phyloP scores from a whole-genome alignment of 345 rosid genomes.

The Populus nigra region DNA sequence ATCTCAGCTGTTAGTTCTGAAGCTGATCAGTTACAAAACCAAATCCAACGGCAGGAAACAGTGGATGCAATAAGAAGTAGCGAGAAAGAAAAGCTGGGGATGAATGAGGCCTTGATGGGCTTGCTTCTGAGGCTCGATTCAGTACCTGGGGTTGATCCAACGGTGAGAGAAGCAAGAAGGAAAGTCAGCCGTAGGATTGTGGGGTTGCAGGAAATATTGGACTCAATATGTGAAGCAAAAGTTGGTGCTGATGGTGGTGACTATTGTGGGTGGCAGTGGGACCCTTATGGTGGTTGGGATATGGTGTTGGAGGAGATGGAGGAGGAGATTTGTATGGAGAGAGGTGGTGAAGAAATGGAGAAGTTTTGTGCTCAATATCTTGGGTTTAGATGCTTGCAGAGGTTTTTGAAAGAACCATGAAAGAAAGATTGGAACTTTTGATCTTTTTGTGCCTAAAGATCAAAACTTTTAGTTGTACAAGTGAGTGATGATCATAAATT shows the following conservation, averaged over 20 bases:
- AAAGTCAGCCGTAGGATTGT: constrained; percentile 81
- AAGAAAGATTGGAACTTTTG: background rate
- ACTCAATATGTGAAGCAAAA: constrained; percentile 48
- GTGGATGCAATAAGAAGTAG: constrained; percentile 67
- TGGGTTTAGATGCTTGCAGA: constrained; percentile 84
- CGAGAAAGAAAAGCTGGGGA: constrained; percentile 59
- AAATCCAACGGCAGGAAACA: constrained; percentile 82
- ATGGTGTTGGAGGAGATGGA: constrained; percentile 56
- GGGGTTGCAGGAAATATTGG: constrained; percentile 79
- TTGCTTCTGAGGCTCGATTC: constrained; percentile 77
- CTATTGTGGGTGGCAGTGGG: too few species aligned
- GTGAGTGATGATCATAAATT: too few species aligned
- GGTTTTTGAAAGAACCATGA: constrained; percentile 55
- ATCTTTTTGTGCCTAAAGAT: background rate
- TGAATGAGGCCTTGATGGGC: constrained; percentile 78
- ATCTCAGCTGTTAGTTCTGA: constrained; percentile 52
- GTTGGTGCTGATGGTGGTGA: background rate
- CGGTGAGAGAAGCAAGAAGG: constrained; percentile 80
- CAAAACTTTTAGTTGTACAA: too few species aligned
- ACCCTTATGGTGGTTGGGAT: constrained; percentile 39
- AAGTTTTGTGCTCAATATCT: constrained; percentile 73
- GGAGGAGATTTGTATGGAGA: constrained; percentile 62
- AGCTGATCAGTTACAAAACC: constrained; percentile 53
- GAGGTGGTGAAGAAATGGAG: constrained; percentile 83
- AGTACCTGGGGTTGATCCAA: constrained; percentile 65